These are phyloP conservation scores for Aciculosporium take DNA, from an alignment of 2,329 filamentous ascomycete species.

Conservation along the genomic window DNA sequence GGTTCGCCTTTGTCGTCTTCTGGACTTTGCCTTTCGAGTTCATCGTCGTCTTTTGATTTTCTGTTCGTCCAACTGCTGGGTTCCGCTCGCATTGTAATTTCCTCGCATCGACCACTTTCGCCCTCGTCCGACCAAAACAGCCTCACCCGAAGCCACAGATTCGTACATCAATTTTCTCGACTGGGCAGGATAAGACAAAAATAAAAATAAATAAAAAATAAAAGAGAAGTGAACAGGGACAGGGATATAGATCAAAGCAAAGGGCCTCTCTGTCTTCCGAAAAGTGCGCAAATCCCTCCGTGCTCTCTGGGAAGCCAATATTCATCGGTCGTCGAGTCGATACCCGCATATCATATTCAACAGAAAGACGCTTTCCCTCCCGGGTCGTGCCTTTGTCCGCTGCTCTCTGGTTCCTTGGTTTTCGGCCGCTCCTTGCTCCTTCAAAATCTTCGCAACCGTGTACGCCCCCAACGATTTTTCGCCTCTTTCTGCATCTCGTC, in stretches of 20 bases:
- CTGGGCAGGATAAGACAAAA: neutral
- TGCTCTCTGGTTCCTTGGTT: slow-evolving; percentile 23
- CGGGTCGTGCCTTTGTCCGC: slow-evolving; percentile 11
- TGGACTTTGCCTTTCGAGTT: slow-evolving; percentile 14
- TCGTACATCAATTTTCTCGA: neutral
- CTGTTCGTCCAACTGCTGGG: slow-evolving; percentile 1
- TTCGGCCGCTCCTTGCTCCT: slow-evolving; percentile 12
- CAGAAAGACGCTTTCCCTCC: neutral
- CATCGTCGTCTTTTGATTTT: slow-evolving; percentile 7
- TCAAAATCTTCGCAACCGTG: slow-evolving; percentile 1
- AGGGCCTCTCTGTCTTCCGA: too few species aligned
- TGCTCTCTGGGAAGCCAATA: slow-evolving; percentile 4
- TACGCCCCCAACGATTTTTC: neutral
- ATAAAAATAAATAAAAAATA: neutral
- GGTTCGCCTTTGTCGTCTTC: slow-evolving; percentile 3
- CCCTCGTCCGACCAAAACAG: neutral
- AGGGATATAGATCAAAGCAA: neutral
- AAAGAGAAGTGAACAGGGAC: neutral
- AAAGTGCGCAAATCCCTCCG: neutral
- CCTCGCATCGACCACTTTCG: slow-evolving; percentile 2
- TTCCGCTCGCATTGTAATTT: neutral
- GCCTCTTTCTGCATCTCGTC: neutral
- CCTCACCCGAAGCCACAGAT: neutral
- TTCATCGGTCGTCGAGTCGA: neutral
- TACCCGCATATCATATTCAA: neutral